phyloP scores from a whole-genome alignment of 2,329 filamentous ascomycete species.

The Camillea tinctor region DNA sequence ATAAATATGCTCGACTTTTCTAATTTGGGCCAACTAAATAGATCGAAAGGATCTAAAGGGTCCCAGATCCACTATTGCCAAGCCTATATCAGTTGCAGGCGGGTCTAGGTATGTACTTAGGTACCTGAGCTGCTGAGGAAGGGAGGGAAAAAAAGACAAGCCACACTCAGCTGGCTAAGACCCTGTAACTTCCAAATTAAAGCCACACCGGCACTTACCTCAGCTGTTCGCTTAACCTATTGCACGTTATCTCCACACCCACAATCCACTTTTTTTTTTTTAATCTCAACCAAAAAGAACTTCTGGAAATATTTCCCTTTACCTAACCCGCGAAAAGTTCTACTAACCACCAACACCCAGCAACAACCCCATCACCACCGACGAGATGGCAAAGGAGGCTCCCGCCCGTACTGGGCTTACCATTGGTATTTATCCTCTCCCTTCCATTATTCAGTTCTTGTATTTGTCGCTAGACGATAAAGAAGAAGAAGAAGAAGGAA shows the following conservation, averaged over 20 bases:
- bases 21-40: not conserved
- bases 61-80: not conserved
- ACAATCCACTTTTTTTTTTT: not conserved
- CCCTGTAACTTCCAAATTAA: too few relatives aligned
- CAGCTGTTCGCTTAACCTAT: not conserved
- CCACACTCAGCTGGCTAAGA: too few relatives aligned
- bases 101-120: not conserved
- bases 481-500: not conserved
- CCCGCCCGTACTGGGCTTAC: constrained; percentile 57
- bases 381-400: constrained; percentile 58
- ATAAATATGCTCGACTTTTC: not conserved
- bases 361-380: constrained; percentile 28
- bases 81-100: not conserved
- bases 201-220: not conserved
- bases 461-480: not conserved
- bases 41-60: not conserved
- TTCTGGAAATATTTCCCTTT: constrained; percentile 8
- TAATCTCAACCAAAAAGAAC: constrained; percentile 8
- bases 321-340: constrained; percentile 13
- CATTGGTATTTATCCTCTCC: constrained; percentile 44
- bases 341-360: constrained; percentile 31
- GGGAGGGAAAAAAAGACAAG: too few relatives aligned
- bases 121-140: too few relatives aligned
- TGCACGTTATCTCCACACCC: not conserved
- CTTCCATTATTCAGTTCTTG: not conserved